A percentile compares a stretch with the other conserved stretches of the same genome.
phyloP scores from a whole-genome alignment of 2,329 filamentous ascomycete species.

The Fusarium protoensiforme region DNA sequence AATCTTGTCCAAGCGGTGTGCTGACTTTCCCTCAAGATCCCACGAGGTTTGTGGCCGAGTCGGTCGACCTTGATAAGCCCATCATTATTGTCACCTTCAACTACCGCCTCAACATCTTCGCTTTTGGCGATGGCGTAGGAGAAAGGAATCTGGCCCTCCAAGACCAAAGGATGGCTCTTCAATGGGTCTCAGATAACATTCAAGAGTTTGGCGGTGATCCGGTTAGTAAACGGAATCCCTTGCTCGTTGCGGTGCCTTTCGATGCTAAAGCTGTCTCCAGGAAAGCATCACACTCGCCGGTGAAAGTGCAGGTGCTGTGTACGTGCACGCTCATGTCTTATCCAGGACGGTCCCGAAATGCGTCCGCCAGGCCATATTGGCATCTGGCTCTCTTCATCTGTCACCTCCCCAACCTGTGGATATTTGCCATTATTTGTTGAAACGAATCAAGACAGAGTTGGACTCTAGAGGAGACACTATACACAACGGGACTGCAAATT shows the following conservation, averaged over 20 bases:
- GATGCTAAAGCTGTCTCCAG: conserved; percentile 24
- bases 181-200: conserved; percentile 46
- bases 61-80: conserved; percentile 39
- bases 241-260: fast-evolving
- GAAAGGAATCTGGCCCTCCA: conserved; percentile 49
- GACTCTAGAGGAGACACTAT: neutral
- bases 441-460: neutral
- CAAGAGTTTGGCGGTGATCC: conserved; percentile 44
- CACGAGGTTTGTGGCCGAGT: conserved; percentile 49
- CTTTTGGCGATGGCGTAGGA: conserved; percentile 54
- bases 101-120: conserved; percentile 48
- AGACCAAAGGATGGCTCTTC: conserved; percentile 48
- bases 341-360: conserved; percentile 40
- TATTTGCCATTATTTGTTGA: neutral
- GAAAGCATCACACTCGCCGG: conserved; percentile 54
- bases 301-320: conserved; percentile 59
- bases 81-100: conserved; percentile 34
- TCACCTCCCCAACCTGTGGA: conserved; percentile 52
- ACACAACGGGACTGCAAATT: neutral
- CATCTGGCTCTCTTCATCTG: conserved; percentile 55
- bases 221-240: neutral
- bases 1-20: no score
- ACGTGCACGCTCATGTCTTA: conserved; percentile 56
- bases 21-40: conserved; percentile 36
- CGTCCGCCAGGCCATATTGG: conserved; percentile 49